A percentile compares a stretch with the other conserved stretches of the same genome.
phyloP scores from a whole-genome alignment of 805 yeast species.

The Candida boidinii region DNA sequence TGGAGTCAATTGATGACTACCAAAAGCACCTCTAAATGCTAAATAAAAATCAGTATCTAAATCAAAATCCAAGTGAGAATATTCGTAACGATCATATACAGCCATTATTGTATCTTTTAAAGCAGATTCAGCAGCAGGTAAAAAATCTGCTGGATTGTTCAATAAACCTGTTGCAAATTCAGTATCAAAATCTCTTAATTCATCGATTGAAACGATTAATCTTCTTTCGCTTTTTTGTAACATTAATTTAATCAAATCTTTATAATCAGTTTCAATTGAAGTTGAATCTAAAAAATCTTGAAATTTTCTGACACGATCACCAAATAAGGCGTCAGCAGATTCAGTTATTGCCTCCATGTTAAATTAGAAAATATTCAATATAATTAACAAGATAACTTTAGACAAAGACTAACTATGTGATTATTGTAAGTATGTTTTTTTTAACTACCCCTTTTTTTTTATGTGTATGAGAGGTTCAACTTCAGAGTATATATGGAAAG shows the following conservation, averaged over 20 bases:
- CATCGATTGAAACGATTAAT: conserved; percentile 73
- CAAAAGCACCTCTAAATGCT: conserved; percentile 86
- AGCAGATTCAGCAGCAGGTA: conserved; percentile 88
- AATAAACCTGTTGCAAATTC: conserved; percentile 72
- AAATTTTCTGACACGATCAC: conserved; percentile 81
- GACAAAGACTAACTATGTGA: not conserved
- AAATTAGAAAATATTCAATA: too few species aligned
- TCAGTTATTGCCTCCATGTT: conserved; percentile 19
- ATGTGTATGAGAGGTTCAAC: not conserved
- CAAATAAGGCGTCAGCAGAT: conserved; percentile 35
- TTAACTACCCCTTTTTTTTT: too few species aligned
- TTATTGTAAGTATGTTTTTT: not conserved
- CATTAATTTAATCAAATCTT: conserved; percentile 65
- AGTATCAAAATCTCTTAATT: conserved; percentile 70
- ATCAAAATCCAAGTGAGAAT: conserved; percentile 41
- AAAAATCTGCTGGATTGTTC: conserved; percentile 67
- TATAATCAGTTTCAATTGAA: conserved; percentile 49
- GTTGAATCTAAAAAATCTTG: conserved; percentile 71
- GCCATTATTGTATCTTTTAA: conserved; percentile 71
- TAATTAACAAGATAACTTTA: not conserved
- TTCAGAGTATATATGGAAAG: too few species aligned
- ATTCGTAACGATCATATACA: conserved; percentile 55
- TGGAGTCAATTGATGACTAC: conserved; percentile 80
- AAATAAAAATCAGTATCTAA: conserved; percentile 61
- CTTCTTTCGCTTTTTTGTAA: conserved; percentile 59